phyloP scores from a whole-genome alignment of 2,329 filamentous ascomycete genomes.

The Colletotrichum endophyticum region DNA sequence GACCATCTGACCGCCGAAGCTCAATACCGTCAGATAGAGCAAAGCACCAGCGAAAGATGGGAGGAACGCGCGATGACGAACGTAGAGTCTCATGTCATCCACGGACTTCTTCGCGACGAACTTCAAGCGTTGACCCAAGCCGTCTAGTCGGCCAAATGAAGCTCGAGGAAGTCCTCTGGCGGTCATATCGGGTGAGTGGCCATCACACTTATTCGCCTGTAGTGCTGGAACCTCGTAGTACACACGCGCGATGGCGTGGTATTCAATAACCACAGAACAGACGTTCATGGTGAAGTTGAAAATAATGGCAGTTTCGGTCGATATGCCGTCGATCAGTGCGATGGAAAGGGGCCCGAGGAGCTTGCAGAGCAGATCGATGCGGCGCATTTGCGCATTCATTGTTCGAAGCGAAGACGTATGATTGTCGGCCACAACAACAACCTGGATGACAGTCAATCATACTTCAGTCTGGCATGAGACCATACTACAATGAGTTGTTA shows the following conservation, averaged over 20 bases:
- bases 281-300: slow-evolving; percentile 54
- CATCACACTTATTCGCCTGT: slow-evolving; percentile 25
- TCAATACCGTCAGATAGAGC: slow-evolving; percentile 60
- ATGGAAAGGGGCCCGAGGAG: slow-evolving; percentile 61
- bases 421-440: slow-evolving; percentile 43
- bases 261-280: slow-evolving; percentile 54
- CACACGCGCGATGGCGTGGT: slow-evolving; percentile 50
- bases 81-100: slow-evolving; percentile 42
- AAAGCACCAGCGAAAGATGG: slow-evolving; percentile 59
- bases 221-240: slow-evolving; percentile 29
- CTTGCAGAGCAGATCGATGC: slow-evolving; percentile 66
- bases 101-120: neutral
- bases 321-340: slow-evolving; percentile 53
- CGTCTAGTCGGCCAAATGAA: neutral
- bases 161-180: neutral
- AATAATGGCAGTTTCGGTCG: slow-evolving; percentile 52
- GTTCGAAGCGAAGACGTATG: slow-evolving; percentile 27
- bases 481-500: neutral
- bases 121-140: neutral
- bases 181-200: neutral
- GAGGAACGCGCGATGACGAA: slow-evolving; percentile 54
- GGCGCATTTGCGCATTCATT: slow-evolving; percentile 65
- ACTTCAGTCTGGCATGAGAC: neutral
- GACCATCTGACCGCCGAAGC: slow-evolving; percentile 59
- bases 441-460: slow-evolving; percentile 17